Evolutionary conservation across 2,329 filamentous ascomycete species (phyloP).

Genomic region (Byssoonygena ceratinophila): DNA sequence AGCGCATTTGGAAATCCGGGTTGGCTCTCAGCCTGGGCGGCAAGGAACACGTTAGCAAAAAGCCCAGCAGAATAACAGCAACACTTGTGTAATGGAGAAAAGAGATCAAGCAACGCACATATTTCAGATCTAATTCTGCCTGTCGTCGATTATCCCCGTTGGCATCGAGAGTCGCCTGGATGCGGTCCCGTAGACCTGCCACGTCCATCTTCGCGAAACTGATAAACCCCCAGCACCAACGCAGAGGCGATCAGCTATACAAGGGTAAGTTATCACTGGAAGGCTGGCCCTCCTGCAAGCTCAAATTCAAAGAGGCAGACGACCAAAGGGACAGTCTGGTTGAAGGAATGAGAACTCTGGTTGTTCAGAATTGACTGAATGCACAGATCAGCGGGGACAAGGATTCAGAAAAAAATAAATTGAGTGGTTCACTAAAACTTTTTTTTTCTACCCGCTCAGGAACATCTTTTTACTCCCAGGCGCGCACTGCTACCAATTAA

Average conservation of each 20-base stretch:
- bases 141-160: constrained; percentile 53
- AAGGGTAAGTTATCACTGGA: background rate
- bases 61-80: background rate
- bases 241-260: background rate
- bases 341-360: constrained; percentile 1
- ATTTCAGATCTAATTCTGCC: constrained; percentile 55
- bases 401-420: constrained; percentile 12
- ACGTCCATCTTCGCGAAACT: constrained; percentile 46
- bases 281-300: constrained; percentile 9
- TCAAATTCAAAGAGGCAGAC: constrained; percentile 1
- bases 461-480: background rate
- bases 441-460: constrained; percentile 9
- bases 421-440: constrained; percentile 9
- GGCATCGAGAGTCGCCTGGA: constrained; percentile 53
- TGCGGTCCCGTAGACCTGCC: constrained; percentile 50
- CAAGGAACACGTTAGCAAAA: background rate
- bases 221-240: constrained; percentile 8
- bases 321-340: constrained; percentile 4
- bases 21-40: constrained; percentile 68
- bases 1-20: constrained; percentile 83
- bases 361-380: constrained; percentile 7
- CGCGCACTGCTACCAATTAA: constrained; percentile 5
- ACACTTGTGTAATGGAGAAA: background rate
- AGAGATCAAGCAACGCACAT: constrained; percentile 38
- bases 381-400: constrained; percentile 15